Conservation (phyloP, 371 early-diverging fungal species). For the Actinomucor elegans region DNA sequence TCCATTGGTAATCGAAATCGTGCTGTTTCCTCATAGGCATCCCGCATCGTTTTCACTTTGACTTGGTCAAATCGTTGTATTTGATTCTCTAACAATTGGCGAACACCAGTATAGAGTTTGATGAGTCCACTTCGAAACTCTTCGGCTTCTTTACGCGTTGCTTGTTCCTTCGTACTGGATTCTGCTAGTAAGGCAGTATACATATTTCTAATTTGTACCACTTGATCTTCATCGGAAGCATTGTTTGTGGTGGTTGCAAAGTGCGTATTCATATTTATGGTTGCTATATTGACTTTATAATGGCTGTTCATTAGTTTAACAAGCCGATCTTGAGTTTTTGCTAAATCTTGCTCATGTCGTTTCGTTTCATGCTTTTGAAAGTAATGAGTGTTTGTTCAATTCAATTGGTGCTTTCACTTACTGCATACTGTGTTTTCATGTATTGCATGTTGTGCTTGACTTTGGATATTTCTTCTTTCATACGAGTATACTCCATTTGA, state of each 20-base stretch:
- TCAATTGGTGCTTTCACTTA: too few species aligned
- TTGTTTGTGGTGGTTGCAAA: conserved; percentile 15
- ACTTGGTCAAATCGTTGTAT: conserved; percentile 16
- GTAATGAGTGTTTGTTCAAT: too few species aligned
- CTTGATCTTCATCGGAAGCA: conserved; percentile 10
- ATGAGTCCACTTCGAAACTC: conserved; percentile 22
- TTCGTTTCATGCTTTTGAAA: conserved; percentile 40
- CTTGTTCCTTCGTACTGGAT: conserved; percentile 27
- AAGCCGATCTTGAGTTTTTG: conserved; percentile 40
- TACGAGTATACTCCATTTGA: conserved; percentile 15
- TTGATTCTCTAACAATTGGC: conserved; percentile 25
- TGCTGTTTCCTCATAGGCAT: conserved; percentile 14
- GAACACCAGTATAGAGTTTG: conserved; percentile 25
- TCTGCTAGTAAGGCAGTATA: conserved; percentile 28
- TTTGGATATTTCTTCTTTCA: conserved; percentile 42
- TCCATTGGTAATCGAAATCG: conserved; percentile 31
- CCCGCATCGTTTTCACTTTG: background rate
- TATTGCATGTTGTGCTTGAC: conserved; percentile 44
- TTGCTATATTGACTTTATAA: conserved; percentile 24
- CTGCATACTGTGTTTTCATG: conserved; percentile 48
- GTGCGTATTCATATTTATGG: conserved; percentile 25
- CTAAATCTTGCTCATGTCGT: conserved; percentile 38
- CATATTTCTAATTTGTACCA: conserved; percentile 25
- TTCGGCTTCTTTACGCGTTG: conserved; percentile 26
- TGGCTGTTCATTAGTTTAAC: conserved; percentile 38